Percentiles rank a stretch among this genome's conserved stretches.
Evolutionary conservation across 2,329 filamentous ascomycete genomes (phyloP).

Genomic region (Aureobasidium sp.): DNA sequence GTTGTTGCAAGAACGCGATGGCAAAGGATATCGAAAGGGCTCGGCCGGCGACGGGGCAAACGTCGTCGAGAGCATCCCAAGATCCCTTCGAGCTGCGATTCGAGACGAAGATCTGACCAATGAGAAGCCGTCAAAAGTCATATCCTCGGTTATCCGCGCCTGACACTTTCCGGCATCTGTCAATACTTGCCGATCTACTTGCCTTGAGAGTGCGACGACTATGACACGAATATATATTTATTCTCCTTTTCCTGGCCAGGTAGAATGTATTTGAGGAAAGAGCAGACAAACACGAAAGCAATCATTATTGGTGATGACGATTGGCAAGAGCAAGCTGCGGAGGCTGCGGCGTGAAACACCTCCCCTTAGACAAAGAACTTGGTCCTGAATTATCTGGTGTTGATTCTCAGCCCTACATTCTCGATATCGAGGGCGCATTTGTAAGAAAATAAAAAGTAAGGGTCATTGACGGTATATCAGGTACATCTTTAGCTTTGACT

Average conservation of each 20-base stretch:
- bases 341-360: not conserved
- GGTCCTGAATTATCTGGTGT: no score
- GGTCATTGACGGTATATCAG: not conserved
- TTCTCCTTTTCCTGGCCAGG: no score
- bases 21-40: not conserved
- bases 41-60: constrained; percentile 11
- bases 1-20: not conserved
- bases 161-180: not conserved
- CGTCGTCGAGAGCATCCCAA: not conserved
- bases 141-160: not conserved
- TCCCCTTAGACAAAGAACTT: not conserved
- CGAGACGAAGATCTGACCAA: constrained; percentile 4
- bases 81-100: constrained; percentile 1
- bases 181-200: constrained; percentile 4
- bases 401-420: no score
- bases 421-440: no score
- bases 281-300: no score
- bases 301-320: no score
- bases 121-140: not conserved
- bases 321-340: not conserved
- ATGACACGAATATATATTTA: not conserved
- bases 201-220: not conserved
- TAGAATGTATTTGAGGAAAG: no score
- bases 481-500: not conserved
- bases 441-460: not conserved